Evolutionary conservation across 1,284 basidiomycete species (phyloP), one percentile per base, ranked within the genome.

Genomic region (Trametes polyzona): DNA sequence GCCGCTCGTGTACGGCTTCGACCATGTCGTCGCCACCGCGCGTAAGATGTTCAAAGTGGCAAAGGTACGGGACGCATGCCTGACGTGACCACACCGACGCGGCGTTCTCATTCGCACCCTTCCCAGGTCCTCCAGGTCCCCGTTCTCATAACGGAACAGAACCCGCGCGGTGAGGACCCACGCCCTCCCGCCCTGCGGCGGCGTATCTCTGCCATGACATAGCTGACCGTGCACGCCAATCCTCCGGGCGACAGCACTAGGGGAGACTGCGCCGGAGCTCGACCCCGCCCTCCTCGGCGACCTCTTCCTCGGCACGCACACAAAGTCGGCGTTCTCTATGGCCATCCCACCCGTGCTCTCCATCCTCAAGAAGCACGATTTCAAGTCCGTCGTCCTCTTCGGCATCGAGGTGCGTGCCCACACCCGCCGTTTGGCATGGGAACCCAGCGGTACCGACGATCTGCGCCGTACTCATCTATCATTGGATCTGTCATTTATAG

Each of bases 241-340:
- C 23, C 49, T 51, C 44, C 35, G 48, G 35, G 26, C 32, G 36
- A 39, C 51, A 92, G 93, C 83, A 0, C 82, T 96, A 30, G 93
- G 93, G 0, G 73, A 77, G 11, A 92, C 87, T 3, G 84, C 87
- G 42, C 78, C 85, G 1, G 86, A 84, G 30, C 78, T 95, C 44
- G 81, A 87, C 42, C 66, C 92, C 24, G 67, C 74, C 2, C 76
- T 80, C 21, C 78, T 94, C 0, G 83, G 80, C 0, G 64, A 80
- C 6, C 77, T 91, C 23, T 78, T 83, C 48, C 74, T 87, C 9
- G 86, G 81, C 19, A 81, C 82, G 12, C 77, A 83, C 65, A 80
- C 87, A 65, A 95, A 95, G 72, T 84, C 84, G 0, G 76, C 84
- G 52, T 96, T 97, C 76, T 92, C 90, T 5, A 95, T 96, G 93